Percentiles rank a stretch among this genome's conserved stretches.
Conservation (phyloP, 768 basidiomycete species). For the Hydnomerulius pinastri region DNA sequence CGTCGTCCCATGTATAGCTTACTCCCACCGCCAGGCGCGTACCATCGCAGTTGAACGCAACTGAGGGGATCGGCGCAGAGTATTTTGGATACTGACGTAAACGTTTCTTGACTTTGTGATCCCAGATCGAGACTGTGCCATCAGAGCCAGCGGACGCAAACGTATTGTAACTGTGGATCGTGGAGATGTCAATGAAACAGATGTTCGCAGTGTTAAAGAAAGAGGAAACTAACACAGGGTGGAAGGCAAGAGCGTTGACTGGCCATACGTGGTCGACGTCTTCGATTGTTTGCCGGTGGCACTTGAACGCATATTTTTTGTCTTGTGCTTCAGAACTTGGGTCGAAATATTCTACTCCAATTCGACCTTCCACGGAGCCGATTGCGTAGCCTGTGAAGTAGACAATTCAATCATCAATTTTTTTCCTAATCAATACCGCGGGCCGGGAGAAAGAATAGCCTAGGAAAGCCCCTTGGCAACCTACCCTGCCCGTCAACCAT, state of each 20-base stretch:
- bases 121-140: slow-evolving; percentile 94
- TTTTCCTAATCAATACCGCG: neutral
- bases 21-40: slow-evolving; percentile 80
- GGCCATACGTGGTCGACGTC: slow-evolving; percentile 97
- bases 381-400: slow-evolving; percentile 77
- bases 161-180: slow-evolving; percentile 85
- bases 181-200: too few relatives aligned
- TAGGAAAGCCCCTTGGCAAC: slow-evolving; percentile 12
- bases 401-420: neutral
- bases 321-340: slow-evolving; percentile 75
- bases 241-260: slow-evolving; percentile 93
- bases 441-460: neutral
- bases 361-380: slow-evolving; percentile 92
- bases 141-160: slow-evolving; percentile 97
- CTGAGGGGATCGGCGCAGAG: slow-evolving; percentile 68
- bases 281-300: slow-evolving; percentile 87
- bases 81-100: slow-evolving; percentile 88
- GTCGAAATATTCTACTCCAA: slow-evolving; percentile 97
- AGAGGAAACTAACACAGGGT: slow-evolving; percentile 66
- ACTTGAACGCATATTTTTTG: slow-evolving; percentile 88
- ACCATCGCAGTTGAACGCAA: slow-evolving; percentile 85
- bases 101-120: slow-evolving; percentile 94
- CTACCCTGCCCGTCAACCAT: slow-evolving; percentile 92
- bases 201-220: neutral
- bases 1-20: slow-evolving; percentile 91